Evolutionary conservation across 106 monocot genomes (phyloP).

Genomic region (Posidonia australis): DNA sequence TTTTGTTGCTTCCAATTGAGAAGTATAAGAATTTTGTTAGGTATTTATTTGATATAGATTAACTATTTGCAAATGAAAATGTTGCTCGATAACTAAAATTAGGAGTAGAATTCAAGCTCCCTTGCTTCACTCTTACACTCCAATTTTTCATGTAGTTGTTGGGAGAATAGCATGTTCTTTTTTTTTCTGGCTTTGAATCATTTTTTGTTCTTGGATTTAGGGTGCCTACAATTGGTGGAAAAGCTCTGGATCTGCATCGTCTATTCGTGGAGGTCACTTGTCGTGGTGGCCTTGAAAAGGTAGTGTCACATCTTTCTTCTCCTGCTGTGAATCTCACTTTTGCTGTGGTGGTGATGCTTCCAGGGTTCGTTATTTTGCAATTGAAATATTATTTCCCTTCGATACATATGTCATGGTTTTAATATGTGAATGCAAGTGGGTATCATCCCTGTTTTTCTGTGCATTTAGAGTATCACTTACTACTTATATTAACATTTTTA

Average conservation of each 20-base stretch:
- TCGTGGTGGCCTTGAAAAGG: conserved; percentile 88
- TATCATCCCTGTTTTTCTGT: too few relatives aligned
- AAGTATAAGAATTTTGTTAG: too few relatives aligned
- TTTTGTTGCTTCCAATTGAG: too few relatives aligned
- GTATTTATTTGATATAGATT: too few relatives aligned
- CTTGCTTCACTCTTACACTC: too few relatives aligned
- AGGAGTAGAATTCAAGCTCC: too few relatives aligned
- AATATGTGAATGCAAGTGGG: too few relatives aligned
- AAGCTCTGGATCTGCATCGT: conserved; percentile 76
- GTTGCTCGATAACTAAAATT: too few relatives aligned
- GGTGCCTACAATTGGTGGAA: conserved; percentile 84
- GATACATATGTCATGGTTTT: too few relatives aligned
- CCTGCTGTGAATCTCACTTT: not conserved
- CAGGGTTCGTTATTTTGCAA: not conserved
- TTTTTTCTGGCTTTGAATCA: not conserved
- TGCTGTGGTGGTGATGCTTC: not conserved
- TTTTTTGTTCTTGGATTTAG: conserved; percentile 16
- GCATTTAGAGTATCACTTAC: too few relatives aligned
- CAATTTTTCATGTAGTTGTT: not conserved
- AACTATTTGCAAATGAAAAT: too few relatives aligned
- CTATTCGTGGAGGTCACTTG: conserved; percentile 84
- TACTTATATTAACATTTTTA: too few relatives aligned
- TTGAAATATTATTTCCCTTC: not conserved
- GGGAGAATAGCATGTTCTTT: not conserved
- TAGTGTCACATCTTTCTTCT: not conserved